These are phyloP conservation scores for Suillus plorans DNA, from an alignment of 768 basidiomycete species.

Conservation along the genomic window DNA sequence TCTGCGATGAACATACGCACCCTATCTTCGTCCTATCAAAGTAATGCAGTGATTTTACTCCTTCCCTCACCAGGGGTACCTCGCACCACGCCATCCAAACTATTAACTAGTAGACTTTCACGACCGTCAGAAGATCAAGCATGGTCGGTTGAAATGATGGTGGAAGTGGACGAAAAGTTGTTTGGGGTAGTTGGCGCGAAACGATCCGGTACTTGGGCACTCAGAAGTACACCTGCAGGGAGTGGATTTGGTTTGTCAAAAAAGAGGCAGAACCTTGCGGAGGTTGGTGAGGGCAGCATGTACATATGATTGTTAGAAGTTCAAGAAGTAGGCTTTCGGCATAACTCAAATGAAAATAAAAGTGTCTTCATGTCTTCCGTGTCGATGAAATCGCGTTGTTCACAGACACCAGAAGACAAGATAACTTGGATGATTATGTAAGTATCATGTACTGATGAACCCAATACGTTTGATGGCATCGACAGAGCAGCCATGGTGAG, in stretches of 20 bases:
- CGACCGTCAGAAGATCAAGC: constrained; percentile 27
- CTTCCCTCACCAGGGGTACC: constrained; percentile 48
- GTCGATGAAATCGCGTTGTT: not conserved
- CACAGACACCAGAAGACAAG: not conserved
- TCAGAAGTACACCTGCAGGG: constrained; percentile 15
- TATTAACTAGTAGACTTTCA: constrained; percentile 31
- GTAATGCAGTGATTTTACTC: constrained; percentile 34
- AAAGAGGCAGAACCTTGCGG: constrained; percentile 18
- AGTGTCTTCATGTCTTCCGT: not conserved
- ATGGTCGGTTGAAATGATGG: constrained; percentile 38
- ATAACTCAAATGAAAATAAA: not conserved
- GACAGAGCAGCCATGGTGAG: constrained; percentile 3
- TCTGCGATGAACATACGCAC: constrained; percentile 20
- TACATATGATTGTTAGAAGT: constrained; percentile 39
- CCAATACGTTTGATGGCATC: not conserved
- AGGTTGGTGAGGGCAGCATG: constrained; percentile 51
- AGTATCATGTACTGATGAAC: not conserved
- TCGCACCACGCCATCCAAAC: constrained; percentile 38
- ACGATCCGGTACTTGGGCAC: constrained; percentile 9
- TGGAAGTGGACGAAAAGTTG: constrained; percentile 35
- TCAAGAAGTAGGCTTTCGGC: not conserved
- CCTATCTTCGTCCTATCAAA: not conserved
- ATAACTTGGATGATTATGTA: constrained; percentile 10
- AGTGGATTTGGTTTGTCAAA: constrained; percentile 3
- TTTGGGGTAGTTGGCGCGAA: constrained; percentile 35